Conservation (phyloP, 805 yeast species). For the Myxozyma kluyveri region DNA sequence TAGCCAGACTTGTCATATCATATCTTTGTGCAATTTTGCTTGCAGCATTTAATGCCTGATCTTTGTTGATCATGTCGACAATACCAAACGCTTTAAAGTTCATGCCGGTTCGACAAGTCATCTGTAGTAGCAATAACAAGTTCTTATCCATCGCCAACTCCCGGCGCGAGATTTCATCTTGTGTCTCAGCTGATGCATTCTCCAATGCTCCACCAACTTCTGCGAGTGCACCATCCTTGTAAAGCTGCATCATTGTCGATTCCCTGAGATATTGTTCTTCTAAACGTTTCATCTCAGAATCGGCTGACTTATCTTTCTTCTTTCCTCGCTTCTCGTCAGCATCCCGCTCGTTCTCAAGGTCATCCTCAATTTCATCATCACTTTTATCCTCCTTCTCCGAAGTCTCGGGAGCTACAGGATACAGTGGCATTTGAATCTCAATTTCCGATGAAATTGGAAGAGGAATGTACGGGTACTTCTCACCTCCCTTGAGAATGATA, state of each 20-base stretch:
- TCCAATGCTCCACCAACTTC: constrained; percentile 46
- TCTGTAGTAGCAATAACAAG: constrained; percentile 70
- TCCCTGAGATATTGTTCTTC: constrained; percentile 29
- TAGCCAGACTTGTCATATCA: constrained; percentile 52
- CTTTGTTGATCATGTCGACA: constrained; percentile 66
- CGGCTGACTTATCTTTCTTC: constrained; percentile 10
- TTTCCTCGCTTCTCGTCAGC: constrained; percentile 26
- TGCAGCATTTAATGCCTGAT: constrained; percentile 81
- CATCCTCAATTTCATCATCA: constrained; percentile 1
- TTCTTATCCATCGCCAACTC: constrained; percentile 68
- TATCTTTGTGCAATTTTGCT: constrained; percentile 76
- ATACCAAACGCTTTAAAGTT: constrained; percentile 66
- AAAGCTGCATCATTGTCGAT: constrained; percentile 18
- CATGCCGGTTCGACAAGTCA: constrained; percentile 54
- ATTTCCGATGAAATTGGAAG: constrained; percentile 79
- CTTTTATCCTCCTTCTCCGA: constrained; percentile 28
- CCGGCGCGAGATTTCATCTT: constrained; percentile 53
- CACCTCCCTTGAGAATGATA: constrained; percentile 59
- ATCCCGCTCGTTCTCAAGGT: too few relatives aligned
- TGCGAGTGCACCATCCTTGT: constrained; percentile 31
- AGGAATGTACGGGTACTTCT: constrained; percentile 74
- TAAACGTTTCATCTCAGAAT: constrained; percentile 7
- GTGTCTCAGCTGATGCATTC: constrained; percentile 38
- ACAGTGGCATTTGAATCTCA: constrained; percentile 64
- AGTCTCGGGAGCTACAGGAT: too few relatives aligned